These are phyloP conservation scores for Talaromyces islandicus DNA, from an alignment of 2,329 filamentous ascomycete genomes.

Conservation along the genomic window DNA sequence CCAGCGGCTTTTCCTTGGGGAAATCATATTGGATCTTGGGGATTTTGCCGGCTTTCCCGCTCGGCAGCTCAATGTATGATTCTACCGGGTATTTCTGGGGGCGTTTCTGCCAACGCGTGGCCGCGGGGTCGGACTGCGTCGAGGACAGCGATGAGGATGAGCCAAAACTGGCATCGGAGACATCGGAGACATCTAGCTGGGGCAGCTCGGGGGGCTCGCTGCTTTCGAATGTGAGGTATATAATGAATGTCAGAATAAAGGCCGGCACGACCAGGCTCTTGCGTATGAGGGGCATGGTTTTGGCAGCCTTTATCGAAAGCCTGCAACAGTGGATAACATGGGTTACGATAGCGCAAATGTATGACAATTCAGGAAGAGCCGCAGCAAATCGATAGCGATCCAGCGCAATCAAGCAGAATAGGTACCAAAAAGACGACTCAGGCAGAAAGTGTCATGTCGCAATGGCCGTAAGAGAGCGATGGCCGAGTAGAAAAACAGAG, in stretches of 20 bases:
- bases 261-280: conserved; percentile 21
- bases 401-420: not conserved
- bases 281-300: conserved; percentile 13
- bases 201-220: conserved; percentile 4
- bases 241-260: conserved; percentile 19
- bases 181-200: conserved; percentile 18
- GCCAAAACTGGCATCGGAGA: not conserved
- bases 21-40: conserved; percentile 75
- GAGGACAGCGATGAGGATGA: not conserved
- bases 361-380: not conserved
- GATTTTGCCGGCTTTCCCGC: conserved; percentile 60
- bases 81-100: conserved; percentile 72
- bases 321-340: not conserved
- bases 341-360: not conserved
- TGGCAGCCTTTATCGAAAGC: not conserved
- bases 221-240: conserved; percentile 10
- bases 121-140: conserved; percentile 11
- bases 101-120: conserved; percentile 64
- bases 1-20: conserved; percentile 52
- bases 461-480: not conserved
- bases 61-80: conserved; percentile 65
- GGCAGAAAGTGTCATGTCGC: not conserved
- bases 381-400: not conserved
- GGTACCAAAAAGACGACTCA: not conserved
- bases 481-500: not conserved